phyloP scores from a whole-genome alignment of 257 asterid species.

The Solanum bulbocastanum region DNA sequence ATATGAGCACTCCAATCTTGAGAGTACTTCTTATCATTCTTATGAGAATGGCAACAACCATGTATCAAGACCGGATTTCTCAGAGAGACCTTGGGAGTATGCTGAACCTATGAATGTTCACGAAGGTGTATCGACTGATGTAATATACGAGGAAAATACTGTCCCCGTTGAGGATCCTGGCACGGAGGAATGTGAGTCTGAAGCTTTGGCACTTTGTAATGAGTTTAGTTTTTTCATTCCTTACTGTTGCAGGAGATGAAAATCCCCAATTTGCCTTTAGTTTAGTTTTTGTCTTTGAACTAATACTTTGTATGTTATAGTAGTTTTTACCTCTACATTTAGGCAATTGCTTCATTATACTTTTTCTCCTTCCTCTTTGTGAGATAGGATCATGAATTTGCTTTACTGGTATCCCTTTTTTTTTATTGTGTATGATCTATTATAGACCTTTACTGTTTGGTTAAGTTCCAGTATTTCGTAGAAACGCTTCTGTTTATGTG shows the following conservation, averaged over 20 bases:
- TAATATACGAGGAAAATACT: conserved; percentile 40
- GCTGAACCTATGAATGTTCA: conserved; percentile 41
- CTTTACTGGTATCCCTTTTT: neutral
- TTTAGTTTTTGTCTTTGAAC: neutral
- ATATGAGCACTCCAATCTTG: conserved; percentile 48
- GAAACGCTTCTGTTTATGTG: neutral
- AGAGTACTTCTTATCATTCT: conserved; percentile 40
- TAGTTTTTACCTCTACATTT: neutral
- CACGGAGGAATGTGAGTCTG: conserved; percentile 65
- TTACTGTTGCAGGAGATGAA: neutral
- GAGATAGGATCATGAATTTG: neutral
- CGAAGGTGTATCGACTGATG: conserved; percentile 31
- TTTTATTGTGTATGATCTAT: neutral
- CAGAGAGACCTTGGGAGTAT: conserved; percentile 57
- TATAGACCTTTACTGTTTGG: neutral
- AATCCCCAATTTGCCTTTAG: neutral
- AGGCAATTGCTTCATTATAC: neutral
- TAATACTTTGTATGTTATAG: neutral
- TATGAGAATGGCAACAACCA: conserved; percentile 26
- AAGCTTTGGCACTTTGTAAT: neutral
- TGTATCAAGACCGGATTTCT: conserved; percentile 38
- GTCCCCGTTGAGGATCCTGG: conserved; percentile 36
- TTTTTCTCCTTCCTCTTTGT: neutral
- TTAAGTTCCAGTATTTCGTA: neutral
- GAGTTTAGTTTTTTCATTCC: neutral